phyloP scores from a whole-genome alignment of 306 rosid species.

The Cucumis melo region DNA sequence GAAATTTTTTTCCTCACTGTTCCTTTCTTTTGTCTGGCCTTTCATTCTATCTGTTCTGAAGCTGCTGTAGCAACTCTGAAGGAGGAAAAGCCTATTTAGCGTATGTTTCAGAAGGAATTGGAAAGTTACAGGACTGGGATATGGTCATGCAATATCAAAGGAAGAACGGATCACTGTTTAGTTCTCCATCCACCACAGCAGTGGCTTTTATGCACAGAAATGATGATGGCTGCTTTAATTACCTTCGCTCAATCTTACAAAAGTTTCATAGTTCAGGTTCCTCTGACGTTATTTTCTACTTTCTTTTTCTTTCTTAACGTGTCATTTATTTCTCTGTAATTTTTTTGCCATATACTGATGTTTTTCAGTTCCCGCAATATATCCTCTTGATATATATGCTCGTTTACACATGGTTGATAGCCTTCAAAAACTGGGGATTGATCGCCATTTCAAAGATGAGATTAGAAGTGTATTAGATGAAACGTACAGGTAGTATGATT shows the following conservation, averaged over 20 bases:
- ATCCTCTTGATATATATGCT: constrained; percentile 56
- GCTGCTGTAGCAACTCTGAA: constrained; percentile 34
- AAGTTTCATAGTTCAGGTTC: constrained; percentile 62
- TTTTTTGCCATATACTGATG: not conserved
- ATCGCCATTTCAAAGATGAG: constrained; percentile 55
- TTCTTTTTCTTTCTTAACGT: not conserved
- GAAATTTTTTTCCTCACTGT: not conserved
- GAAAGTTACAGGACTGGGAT: constrained; percentile 40
- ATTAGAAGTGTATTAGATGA: constrained; percentile 53
- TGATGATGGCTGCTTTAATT: constrained; percentile 51
- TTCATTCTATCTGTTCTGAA: constrained; percentile 12
- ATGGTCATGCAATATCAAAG: constrained; percentile 60
- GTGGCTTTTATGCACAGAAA: constrained; percentile 43
- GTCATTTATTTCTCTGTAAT: constrained; percentile 1
- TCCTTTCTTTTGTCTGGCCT: not conserved
- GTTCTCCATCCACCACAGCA: constrained; percentile 79
- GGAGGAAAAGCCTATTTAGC: constrained; percentile 65
- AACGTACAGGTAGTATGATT: constrained; percentile 44
- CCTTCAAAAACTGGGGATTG: constrained; percentile 66
- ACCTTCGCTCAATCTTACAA: constrained; percentile 36
- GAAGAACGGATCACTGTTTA: constrained; percentile 67
- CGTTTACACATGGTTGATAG: constrained; percentile 56
- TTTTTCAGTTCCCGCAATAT: constrained; percentile 58
- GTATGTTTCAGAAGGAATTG: constrained; percentile 61
- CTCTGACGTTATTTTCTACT: constrained; percentile 3